Conservation (phyloP, 495 filamentous ascomycete species). For the Hypomontagnella submonticulosa region DNA sequence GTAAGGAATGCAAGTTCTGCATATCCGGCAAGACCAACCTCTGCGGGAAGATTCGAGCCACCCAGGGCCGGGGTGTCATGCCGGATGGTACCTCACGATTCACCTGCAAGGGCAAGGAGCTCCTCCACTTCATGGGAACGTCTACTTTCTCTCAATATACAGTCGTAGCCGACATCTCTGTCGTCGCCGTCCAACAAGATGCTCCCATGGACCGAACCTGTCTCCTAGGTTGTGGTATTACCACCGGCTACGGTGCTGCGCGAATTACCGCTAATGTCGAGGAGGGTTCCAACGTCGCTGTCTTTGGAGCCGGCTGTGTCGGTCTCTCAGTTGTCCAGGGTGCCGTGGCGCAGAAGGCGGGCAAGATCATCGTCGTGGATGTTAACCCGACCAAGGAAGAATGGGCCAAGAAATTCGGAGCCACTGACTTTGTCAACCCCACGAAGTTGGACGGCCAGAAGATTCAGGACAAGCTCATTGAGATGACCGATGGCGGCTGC, state of each 20-base stretch:
- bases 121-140: constrained; percentile 99
- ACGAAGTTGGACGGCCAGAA: constrained; percentile 78
- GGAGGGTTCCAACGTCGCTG: constrained; percentile 86
- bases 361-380: constrained; percentile 94
- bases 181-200: constrained; percentile 88
- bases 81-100: constrained; percentile 97
- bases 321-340: constrained; percentile 95
- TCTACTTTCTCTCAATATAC: constrained; percentile 99
- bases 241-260: constrained; percentile 96
- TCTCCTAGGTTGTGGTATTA: constrained; percentile 96
- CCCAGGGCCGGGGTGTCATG: constrained; percentile 96
- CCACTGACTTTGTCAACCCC: constrained; percentile 97
- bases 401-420: constrained; percentile 94
- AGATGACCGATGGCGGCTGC: constrained; percentile 98
- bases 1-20: constrained; percentile 98
- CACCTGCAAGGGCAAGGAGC: constrained; percentile 89
- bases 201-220: constrained; percentile 97
- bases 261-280: constrained; percentile 91
- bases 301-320: constrained; percentile 97
- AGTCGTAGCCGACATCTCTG: constrained; percentile 97
- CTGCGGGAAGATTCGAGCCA: constrained; percentile 98
- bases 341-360: constrained; percentile 85
- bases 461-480: constrained; percentile 89
- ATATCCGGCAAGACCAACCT: constrained; percentile 99
- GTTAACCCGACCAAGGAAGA: constrained; percentile 92